phyloP scores from a whole-genome alignment of 176 grass and related monocot species.

The Oryza coarctata region DNA sequence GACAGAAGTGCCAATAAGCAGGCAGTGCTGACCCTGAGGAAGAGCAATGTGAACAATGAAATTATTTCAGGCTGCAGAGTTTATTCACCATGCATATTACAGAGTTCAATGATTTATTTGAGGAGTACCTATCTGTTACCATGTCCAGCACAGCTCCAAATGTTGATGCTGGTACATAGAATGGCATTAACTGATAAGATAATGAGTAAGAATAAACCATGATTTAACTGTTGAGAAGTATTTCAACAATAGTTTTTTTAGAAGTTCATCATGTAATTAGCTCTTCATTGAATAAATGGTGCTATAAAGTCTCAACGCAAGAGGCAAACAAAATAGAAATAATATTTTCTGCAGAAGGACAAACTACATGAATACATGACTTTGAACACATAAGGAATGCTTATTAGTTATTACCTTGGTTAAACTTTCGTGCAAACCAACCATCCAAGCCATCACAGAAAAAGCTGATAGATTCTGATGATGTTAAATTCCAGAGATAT shows the following conservation, averaged over 20 bases:
- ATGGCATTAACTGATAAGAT: slow-evolving; percentile 32
- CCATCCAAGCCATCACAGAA: slow-evolving; percentile 74
- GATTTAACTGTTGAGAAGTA: background rate
- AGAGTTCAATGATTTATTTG: slow-evolving; percentile 22
- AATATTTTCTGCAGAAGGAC: background rate
- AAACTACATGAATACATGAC: background rate
- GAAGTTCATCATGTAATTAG: background rate
- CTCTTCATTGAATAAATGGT: background rate
- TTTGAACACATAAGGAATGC: background rate
- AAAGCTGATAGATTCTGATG: slow-evolving; percentile 52
- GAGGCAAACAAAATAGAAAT: background rate
- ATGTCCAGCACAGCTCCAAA: slow-evolving; percentile 99
- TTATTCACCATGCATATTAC: slow-evolving; percentile 15
- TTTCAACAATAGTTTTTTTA: background rate
- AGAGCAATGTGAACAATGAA: slow-evolving; percentile 26
- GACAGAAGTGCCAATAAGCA: slow-evolving; percentile 90
- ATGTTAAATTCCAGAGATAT: slow-evolving; percentile 28
- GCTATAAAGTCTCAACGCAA: background rate
- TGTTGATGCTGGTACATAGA: slow-evolving; percentile 75
- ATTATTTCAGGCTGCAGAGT: slow-evolving; percentile 29
- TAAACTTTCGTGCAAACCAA: slow-evolving; percentile 73
- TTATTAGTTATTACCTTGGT: slow-evolving; percentile 57
- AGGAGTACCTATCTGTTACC: slow-evolving; percentile 91
- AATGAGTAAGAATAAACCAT: background rate
- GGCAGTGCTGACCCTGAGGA: slow-evolving; percentile 94